phyloP scores from a whole-genome alignment of 768 basidiomycete species.

The Lactarius deliciosus region DNA sequence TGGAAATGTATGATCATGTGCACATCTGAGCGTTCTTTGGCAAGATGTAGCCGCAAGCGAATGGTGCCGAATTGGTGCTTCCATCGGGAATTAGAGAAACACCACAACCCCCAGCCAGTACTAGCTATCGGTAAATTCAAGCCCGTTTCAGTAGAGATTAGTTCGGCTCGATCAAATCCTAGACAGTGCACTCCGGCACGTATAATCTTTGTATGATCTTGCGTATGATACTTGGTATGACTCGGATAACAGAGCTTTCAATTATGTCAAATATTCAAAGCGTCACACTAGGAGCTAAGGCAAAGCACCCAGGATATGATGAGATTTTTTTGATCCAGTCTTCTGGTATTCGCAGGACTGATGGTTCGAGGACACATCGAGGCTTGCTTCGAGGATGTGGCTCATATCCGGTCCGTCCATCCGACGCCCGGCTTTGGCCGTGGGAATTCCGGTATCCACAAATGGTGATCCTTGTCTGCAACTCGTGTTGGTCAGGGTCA shows the following conservation, averaged over 20 bases:
- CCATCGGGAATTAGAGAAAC: not conserved
- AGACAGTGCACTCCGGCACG: not conserved
- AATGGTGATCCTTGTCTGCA: constrained; percentile 6
- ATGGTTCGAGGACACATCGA: too few species aligned
- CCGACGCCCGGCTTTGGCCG: not conserved
- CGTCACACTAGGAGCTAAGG: not conserved
- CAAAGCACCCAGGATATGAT: not conserved
- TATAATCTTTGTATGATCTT: not conserved
- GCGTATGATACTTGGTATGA: too few species aligned
- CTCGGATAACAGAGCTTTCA: not conserved
- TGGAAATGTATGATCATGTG: not conserved
- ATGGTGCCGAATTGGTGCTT: not conserved
- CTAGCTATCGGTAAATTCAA: too few species aligned
- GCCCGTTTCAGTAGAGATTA: not conserved
- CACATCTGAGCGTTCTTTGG: not conserved
- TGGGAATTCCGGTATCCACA: not conserved
- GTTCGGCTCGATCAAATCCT: not conserved
- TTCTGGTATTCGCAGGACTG: not conserved
- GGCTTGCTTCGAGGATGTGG: too few species aligned
- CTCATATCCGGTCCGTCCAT: too few species aligned
- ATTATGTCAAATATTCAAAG: not conserved
- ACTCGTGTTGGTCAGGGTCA: not conserved
- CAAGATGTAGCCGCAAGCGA: not conserved
- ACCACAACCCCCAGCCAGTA: not conserved
- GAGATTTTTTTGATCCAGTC: not conserved